Evolutionary conservation across 2,329 filamentous ascomycete species (phyloP).

Genomic region (Botrytis sinoallii): DNA sequence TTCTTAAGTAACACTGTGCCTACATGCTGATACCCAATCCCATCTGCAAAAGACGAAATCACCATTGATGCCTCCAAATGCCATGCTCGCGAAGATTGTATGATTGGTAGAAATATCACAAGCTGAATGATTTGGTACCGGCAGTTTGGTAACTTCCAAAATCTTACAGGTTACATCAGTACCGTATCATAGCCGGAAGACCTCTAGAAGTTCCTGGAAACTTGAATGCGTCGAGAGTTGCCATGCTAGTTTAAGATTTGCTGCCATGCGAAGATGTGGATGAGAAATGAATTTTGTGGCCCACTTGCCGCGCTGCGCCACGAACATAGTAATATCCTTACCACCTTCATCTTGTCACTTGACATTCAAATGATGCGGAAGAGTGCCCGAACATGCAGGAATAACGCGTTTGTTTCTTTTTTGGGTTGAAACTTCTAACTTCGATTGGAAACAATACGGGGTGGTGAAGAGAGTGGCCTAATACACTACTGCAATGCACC

Average conservation of each 20-base stretch:
- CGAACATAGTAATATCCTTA: slow-evolving; percentile 6
- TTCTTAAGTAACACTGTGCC: not conserved
- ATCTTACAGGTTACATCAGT: slow-evolving; percentile 3
- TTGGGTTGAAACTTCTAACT: slow-evolving; percentile 10
- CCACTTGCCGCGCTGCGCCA: slow-evolving; percentile 17
- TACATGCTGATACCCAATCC: slow-evolving; percentile 8
- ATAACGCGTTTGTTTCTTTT: not conserved
- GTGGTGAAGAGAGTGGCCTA: not conserved
- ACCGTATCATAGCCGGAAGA: slow-evolving; percentile 3
- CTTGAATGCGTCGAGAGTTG: slow-evolving; percentile 9
- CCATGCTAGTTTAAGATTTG: slow-evolving; percentile 9
- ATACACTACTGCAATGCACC: slow-evolving; percentile 12
- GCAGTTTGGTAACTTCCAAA: slow-evolving; percentile 10
- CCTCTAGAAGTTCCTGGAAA: slow-evolving; percentile 10
- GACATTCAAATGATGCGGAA: slow-evolving; percentile 17
- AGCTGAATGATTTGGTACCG: slow-evolving; percentile 21
- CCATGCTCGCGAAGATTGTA: not conserved
- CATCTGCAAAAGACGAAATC: not conserved
- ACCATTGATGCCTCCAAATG: not conserved
- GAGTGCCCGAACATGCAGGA: not conserved
- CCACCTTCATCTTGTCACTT: slow-evolving; percentile 18
- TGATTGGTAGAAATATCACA: not conserved
- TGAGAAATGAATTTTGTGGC: not conserved
- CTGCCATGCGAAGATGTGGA: slow-evolving; percentile 2
- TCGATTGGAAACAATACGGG: slow-evolving; percentile 16